A percentile compares a stretch with the other conserved stretches of the same genome.
Evolutionary conservation across 2,329 filamentous ascomycete species (phyloP).

Genomic region (Didymella sp.): DNA sequence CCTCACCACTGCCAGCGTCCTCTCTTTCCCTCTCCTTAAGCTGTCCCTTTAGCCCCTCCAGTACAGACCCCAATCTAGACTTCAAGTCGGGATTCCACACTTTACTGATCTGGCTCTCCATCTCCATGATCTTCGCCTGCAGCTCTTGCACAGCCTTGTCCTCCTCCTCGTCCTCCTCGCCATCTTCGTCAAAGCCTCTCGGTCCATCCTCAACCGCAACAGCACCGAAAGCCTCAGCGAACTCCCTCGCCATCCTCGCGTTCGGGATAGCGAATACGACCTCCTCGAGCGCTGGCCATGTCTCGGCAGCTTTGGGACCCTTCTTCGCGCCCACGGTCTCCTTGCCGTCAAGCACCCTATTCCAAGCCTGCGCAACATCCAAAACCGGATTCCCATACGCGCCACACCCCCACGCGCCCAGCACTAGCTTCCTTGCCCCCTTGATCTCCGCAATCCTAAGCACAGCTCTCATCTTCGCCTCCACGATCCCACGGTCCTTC

Average conservation of each 20-base stretch:
- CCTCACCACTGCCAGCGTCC: neutral
- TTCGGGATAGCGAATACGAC: conserved; percentile 67
- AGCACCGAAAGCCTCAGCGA: conserved; percentile 58
- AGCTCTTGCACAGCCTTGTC: conserved; percentile 41
- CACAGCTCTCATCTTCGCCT: conserved; percentile 65
- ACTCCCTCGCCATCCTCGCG: conserved; percentile 59
- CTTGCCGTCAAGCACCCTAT: conserved; percentile 39
- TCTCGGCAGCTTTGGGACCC: conserved; percentile 30
- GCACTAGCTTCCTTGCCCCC: conserved; percentile 59
- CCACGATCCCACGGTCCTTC: conserved; percentile 60
- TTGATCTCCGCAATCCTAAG: conserved; percentile 58
- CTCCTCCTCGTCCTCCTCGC: conserved; percentile 34
- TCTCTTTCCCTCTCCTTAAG: conserved; percentile 30
- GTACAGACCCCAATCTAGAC: conserved; percentile 36
- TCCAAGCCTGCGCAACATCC: conserved; percentile 66
- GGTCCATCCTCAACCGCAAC: conserved; percentile 48
- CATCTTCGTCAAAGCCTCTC: conserved; percentile 50
- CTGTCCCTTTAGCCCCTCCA: conserved; percentile 42
- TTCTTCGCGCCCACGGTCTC: conserved; percentile 34
- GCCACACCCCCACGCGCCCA: conserved; percentile 71
- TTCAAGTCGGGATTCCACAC: conserved; percentile 48
- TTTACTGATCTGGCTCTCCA: conserved; percentile 44
- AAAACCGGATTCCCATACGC: conserved; percentile 67
- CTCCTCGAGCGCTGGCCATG: conserved; percentile 58
- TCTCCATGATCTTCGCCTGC: conserved; percentile 43